Percentiles rank a stretch among this genome's conserved stretches.
Evolutionary conservation across 2,329 filamentous ascomycete species (phyloP).

Genomic region (Dichotomopilus funicola): DNA sequence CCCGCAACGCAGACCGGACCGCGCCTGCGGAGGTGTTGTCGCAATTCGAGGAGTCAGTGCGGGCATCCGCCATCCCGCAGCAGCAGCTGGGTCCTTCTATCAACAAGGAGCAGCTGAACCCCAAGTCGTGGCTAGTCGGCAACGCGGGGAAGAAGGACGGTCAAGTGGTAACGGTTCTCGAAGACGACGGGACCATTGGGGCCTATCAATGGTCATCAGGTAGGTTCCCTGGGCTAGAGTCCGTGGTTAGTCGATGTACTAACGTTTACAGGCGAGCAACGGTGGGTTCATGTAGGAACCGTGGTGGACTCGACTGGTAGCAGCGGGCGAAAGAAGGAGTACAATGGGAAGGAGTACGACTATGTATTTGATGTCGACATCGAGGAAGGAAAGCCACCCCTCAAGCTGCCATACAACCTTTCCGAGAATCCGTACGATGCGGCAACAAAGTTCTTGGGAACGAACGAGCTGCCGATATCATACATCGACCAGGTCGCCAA

Average conservation of each 20-base stretch:
- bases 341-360: constrained; percentile 84
- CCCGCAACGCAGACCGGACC: constrained; percentile 59
- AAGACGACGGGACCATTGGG: constrained; percentile 72
- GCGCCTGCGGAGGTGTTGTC: constrained; percentile 63
- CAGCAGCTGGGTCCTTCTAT: constrained; percentile 69
- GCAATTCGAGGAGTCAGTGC: constrained; percentile 76
- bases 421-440: constrained; percentile 89
- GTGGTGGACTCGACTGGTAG: constrained; percentile 86
- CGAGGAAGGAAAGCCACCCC: constrained; percentile 82
- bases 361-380: constrained; percentile 97
- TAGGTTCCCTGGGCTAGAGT: constrained; percentile 12
- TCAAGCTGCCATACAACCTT: constrained; percentile 91
- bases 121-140: constrained; percentile 74
- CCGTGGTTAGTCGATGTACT: not conserved
- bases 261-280: constrained; percentile 44
- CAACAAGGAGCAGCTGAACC: constrained; percentile 87
- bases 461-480: constrained; percentile 78
- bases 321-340: constrained; percentile 67
- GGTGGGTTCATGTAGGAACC: constrained; percentile 88
- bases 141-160: constrained; percentile 93
- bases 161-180: constrained; percentile 85
- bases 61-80: constrained; percentile 77
- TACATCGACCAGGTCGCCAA: constrained; percentile 90
- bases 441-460: constrained; percentile 81
- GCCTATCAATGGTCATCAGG: constrained; percentile 79